phyloP scores from a whole-genome alignment of 179 eudicot species.

The Vitellaria paradoxa region DNA sequence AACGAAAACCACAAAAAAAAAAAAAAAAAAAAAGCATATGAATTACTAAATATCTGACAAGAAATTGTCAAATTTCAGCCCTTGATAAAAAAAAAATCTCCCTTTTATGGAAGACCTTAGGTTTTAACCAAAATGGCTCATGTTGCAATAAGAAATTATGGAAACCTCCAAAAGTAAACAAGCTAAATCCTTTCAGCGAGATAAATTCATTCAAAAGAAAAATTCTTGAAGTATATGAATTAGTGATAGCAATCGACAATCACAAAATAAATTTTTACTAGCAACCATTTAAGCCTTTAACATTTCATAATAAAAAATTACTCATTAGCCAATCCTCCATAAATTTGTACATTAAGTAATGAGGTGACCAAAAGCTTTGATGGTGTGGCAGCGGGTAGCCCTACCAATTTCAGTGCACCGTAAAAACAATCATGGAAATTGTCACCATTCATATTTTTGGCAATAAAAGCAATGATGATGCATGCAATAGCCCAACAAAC shows the following conservation, averaged over 20 bases:
- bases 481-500: neutral
- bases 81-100: neutral
- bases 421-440: neutral
- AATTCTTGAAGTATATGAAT: neutral
- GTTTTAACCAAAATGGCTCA: neutral
- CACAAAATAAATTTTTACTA: neutral
- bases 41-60: neutral
- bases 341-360: neutral
- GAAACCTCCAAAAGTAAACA: too few relatives aligned
- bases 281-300: too few relatives aligned
- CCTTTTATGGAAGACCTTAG: neutral
- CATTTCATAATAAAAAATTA: neutral
- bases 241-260: neutral
- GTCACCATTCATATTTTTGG: neutral
- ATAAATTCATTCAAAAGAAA: neutral
- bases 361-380: neutral
- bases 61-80: neutral
- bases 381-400: neutral
- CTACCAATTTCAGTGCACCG: neutral
- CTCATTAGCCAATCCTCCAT: neutral
- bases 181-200: too few relatives aligned
- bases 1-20: neutral
- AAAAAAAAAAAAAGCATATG: neutral
- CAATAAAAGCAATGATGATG: neutral
- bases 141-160: too few relatives aligned